phyloP scores from a whole-genome alignment of 2,329 filamentous ascomycete genomes.

The Stemphylium beticola region DNA sequence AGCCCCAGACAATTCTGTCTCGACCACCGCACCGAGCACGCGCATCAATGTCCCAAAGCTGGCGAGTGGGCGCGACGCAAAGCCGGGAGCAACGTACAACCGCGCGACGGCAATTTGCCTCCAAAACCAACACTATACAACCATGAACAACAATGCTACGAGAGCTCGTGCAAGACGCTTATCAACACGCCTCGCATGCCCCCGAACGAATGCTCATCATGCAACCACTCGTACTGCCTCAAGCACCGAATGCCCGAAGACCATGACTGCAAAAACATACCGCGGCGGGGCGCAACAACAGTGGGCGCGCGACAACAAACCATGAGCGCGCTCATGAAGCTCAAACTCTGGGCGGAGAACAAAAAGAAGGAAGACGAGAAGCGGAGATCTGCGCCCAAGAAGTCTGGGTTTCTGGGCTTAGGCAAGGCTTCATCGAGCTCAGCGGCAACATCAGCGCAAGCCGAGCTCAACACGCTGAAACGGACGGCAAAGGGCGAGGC shows the following conservation, averaged over 20 bases:
- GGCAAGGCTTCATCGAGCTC: slow-evolving; percentile 27
- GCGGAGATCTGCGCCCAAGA: slow-evolving; percentile 25
- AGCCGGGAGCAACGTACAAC: slow-evolving; percentile 49
- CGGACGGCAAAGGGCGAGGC: slow-evolving; percentile 88
- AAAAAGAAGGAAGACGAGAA: slow-evolving; percentile 76
- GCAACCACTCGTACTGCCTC: slow-evolving; percentile 77
- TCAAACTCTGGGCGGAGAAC: slow-evolving; percentile 80
- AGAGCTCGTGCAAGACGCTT: slow-evolving; percentile 69
- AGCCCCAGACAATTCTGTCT: slow-evolving; percentile 79
- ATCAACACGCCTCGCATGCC: slow-evolving; percentile 70
- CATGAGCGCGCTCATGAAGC: slow-evolving; percentile 72
- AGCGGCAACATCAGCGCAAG: slow-evolving; percentile 65
- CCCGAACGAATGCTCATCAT: slow-evolving; percentile 69
- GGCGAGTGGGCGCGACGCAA: slow-evolving; percentile 63
- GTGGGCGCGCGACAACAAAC: slow-evolving; percentile 58
- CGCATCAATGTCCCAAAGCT: slow-evolving; percentile 71
- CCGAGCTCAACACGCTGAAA: slow-evolving; percentile 80
- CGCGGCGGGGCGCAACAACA: slow-evolving; percentile 57
- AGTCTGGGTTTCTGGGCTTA: slow-evolving; percentile 32
- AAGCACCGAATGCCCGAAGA: slow-evolving; percentile 79
- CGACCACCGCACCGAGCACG: slow-evolving; percentile 85
- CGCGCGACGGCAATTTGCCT: slow-evolving; percentile 23
- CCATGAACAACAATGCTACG: slow-evolving; percentile 72
- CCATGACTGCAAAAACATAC: slow-evolving; percentile 76
- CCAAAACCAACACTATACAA: slow-evolving; percentile 63